A percentile compares a stretch with the other conserved stretches of the same genome.
Conservation (phyloP, 805 yeast species). For the Candida multigemmis region DNA sequence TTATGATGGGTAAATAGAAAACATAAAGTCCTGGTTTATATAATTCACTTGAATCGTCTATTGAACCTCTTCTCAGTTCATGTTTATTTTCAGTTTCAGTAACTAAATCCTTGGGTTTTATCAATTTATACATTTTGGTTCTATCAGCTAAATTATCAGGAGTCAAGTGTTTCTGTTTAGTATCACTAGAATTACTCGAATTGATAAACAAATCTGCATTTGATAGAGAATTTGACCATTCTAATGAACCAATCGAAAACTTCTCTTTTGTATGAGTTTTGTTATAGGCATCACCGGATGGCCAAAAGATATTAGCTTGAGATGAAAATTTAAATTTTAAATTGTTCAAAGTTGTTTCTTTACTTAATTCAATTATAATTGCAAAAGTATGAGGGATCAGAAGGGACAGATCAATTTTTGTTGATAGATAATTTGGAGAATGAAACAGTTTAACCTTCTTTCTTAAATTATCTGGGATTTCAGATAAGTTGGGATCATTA, state of each 20-base stretch:
- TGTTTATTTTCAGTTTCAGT: not conserved
- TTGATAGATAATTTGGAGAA: conserved; percentile 27
- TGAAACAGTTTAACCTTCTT: conserved; percentile 14
- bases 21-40: conserved; percentile 63
- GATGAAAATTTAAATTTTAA: conserved; percentile 36
- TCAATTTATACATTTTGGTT: conserved; percentile 21
- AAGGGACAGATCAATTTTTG: conserved; percentile 26
- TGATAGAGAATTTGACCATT: conserved; percentile 34
- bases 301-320: conserved; percentile 41
- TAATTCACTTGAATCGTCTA: conserved; percentile 5
- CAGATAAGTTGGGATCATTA: conserved; percentile 1
- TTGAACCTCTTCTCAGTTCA: conserved; percentile 2
- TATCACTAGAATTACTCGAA: conserved; percentile 33
- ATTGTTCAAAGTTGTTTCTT: conserved; percentile 26
- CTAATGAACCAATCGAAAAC: conserved; percentile 37
- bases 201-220: conserved; percentile 39
- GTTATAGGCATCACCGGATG: conserved; percentile 42
- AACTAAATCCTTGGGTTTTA: conserved; percentile 9
- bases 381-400: conserved; percentile 48
- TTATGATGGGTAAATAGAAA: conserved; percentile 52
- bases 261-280: conserved; percentile 34
- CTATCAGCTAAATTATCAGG: conserved; percentile 36
- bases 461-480: conserved; percentile 6
- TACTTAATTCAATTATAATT: conserved; percentile 35
- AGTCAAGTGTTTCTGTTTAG: conserved; percentile 28